A percentile compares a stretch with the other conserved stretches of the same genome.
Conservation (phyloP, 164 flowering plant genomes). For the Magnolia sinica region DNA sequence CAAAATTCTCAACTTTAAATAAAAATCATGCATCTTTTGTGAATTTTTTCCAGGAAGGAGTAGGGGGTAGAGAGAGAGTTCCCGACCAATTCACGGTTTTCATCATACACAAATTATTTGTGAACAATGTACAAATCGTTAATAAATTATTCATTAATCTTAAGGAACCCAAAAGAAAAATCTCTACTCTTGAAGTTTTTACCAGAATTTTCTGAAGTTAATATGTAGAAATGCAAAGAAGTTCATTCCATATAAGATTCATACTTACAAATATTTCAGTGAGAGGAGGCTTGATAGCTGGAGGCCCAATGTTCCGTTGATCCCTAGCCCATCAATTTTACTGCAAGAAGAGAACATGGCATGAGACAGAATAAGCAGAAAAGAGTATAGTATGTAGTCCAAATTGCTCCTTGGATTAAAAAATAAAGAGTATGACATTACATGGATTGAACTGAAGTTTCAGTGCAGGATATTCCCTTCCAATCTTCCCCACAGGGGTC, state of each 20-base stretch:
- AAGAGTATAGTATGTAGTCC: background rate
- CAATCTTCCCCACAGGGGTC: constrained; percentile 84
- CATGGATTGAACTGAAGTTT: constrained; percentile 66
- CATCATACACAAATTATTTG: background rate
- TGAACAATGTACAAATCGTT: no score
- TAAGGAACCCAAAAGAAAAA: no score
- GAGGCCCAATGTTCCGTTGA: constrained; percentile 51
- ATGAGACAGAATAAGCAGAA: background rate
- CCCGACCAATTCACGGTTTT: background rate
- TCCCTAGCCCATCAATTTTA: constrained; percentile 46
- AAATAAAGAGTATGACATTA: constrained; percentile 12
- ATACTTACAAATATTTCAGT: constrained; percentile 64
- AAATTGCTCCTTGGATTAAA: no score
- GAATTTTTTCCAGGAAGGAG: no score
- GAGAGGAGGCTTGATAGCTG: constrained; percentile 45
- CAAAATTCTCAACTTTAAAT: no score
- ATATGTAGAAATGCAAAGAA: no score
- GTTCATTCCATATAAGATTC: no score
- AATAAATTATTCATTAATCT: no score
- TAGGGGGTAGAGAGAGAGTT: background rate
- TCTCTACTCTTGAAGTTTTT: no score
- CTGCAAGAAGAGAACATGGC: constrained; percentile 27
- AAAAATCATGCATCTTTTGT: no score
- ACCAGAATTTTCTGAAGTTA: no score
- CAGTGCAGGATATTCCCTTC: constrained; percentile 69